phyloP scores from a whole-genome alignment of 2,329 filamentous ascomycete species.

The Harringtonia aguacate region DNA sequence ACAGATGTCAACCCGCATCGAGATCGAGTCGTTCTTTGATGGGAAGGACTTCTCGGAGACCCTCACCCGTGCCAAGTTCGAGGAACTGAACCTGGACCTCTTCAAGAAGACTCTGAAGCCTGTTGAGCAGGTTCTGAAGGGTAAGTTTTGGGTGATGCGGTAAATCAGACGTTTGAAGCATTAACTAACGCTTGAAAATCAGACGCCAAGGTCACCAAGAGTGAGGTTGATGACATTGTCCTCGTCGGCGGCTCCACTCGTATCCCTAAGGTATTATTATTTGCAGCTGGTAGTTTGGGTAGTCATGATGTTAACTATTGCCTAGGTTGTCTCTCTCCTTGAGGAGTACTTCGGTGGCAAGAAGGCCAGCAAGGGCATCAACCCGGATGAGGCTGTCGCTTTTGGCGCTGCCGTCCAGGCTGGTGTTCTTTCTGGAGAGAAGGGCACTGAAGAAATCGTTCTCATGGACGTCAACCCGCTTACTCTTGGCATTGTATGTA shows the following conservation, averaged over 20 bases:
- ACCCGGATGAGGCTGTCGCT: constrained; percentile 97
- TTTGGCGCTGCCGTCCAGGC: constrained; percentile 96
- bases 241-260: constrained; percentile 97
- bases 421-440: constrained; percentile 86
- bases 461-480: constrained; percentile 97
- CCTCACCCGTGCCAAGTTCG: constrained; percentile 96
- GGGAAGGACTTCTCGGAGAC: constrained; percentile 98
- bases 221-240: constrained; percentile 90
- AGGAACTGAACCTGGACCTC: constrained; percentile 96
- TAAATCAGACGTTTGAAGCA: no score
- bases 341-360: constrained; percentile 94
- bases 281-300: no score
- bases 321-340: constrained; percentile 82
- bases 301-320: no score
- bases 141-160: background rate
- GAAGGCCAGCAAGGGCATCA: constrained; percentile 98
- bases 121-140: constrained; percentile 93
- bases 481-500: constrained; percentile 68
- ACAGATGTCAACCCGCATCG: constrained; percentile 85
- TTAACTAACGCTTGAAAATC: background rate
- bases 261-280: constrained; percentile 99
- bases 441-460: constrained; percentile 68
- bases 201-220: constrained; percentile 94
- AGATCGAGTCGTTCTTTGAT: constrained; percentile 95
- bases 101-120: constrained; percentile 99